Evolutionary conservation across 1,284 basidiomycete genomes (phyloP), one percentile per base, ranked within the genome.

Genomic region (Ceraceosorus guamensis): DNA sequence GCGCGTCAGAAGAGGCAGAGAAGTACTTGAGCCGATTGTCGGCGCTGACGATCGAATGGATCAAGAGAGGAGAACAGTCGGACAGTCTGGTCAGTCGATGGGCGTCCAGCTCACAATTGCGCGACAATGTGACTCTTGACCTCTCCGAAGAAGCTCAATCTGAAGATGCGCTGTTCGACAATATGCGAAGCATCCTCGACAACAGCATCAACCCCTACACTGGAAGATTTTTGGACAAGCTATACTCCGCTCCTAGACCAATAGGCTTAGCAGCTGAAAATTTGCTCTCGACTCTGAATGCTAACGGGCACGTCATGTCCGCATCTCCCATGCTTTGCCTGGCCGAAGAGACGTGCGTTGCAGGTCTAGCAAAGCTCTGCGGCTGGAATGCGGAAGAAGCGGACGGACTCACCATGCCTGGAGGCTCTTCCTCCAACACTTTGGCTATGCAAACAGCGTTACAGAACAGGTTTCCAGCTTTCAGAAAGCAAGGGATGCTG

Each of bases 231-330:
- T 52, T 72, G 32, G 70, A 70, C 60, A 73, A 72, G 72, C 73
- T 79, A 35, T 79, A 79, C 51, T 61, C 77, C 11, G 73, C 77
- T 6, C 75, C 77, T 2, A 75, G 75, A 37, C 69, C 77, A 13
- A 67, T 76, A 13, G 77, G 77, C n/a, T 60, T 78, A 30, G 70
- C 71, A n/a, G 66, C 72, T 2, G 78, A 79, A 54, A 55, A 77
- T 41, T 59, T 78, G 13, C 70, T 79, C 6, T 67, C 75, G 8
- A 70, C 76, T 1, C 59, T 79, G 35, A 79, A 79, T 46, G 78
- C 78, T 18, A 78, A 78, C 56, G 73, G 75, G 4, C 78, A 79
- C 57, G 78, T 79, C 52, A 78, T 76, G 60, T 76, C 74, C 37
- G 77, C 78, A 7, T 76, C 76, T 4, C 78, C 78, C 4, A 69